Percentiles rank a stretch among this genome's conserved stretches.
phyloP scores from a whole-genome alignment of 495 filamentous ascomycete species.

The Penicillium chermesinum region DNA sequence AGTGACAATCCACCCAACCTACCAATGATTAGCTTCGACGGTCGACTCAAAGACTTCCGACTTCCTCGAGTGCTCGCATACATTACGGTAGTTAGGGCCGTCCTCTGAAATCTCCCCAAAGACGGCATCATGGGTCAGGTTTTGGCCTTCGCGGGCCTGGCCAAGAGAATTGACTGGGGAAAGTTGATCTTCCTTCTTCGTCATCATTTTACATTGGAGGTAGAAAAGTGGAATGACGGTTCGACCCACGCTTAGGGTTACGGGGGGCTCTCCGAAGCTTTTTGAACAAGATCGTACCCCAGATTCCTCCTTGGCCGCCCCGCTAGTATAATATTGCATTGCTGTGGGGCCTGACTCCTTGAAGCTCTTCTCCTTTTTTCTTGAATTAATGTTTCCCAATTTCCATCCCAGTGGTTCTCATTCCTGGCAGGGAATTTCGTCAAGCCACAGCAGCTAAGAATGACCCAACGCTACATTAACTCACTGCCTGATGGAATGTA shows the following conservation, averaged over 20 bases:
- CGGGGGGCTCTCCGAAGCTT: background rate
- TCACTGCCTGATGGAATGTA: background rate
- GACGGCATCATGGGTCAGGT: conserved; percentile 13
- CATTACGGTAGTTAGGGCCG: conserved; percentile 19
- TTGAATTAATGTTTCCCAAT: background rate
- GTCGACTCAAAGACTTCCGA: no score
- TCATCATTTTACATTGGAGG: background rate
- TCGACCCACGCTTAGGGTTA: background rate
- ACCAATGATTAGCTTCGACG: background rate
- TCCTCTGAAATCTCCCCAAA: conserved; percentile 17
- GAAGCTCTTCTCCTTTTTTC: background rate
- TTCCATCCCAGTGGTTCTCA: background rate
- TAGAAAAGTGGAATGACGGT: background rate
- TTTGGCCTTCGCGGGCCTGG: background rate
- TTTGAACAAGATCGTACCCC: background rate
- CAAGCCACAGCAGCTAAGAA: background rate
- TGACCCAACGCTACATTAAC: background rate
- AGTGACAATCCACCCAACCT: conserved; percentile 35
- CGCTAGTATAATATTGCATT: background rate
- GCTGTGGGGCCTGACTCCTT: background rate
- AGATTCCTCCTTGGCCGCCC: background rate
- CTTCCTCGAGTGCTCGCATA: background rate
- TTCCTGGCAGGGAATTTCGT: background rate
- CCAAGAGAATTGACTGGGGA: background rate
- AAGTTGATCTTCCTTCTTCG: background rate